Base-by-base conservation (phyloP, 768 basidiomycete species). In the Auricularia auricula-judae region DNA sequence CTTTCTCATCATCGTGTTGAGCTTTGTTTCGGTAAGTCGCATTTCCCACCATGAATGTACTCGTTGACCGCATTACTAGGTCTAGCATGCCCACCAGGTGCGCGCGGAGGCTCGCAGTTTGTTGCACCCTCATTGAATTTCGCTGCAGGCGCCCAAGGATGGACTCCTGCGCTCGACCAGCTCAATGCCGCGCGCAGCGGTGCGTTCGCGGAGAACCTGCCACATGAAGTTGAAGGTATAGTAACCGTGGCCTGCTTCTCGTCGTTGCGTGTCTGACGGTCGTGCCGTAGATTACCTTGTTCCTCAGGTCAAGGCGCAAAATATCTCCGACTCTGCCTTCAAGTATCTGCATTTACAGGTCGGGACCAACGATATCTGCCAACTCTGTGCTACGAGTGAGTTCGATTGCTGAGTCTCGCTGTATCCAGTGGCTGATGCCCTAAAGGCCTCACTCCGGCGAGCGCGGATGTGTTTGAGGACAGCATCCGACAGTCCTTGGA, bases 261-360 rank as follows among this genome's bases (percentile, higher is more conserved):
- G 29, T 29, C 29, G 29, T 29, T 29, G 29, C 29, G 29, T 29
- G 29, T 29, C 29, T 29, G 29, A 29, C 29, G 29, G 29, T 29
- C 29, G 29, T 29, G 29, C 23, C 56, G 21, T 33, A 59, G 67
- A 68, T 51, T 68, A 68, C 39, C 63, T 68, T 39, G 65, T 68
- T 12, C 67, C 67, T 5, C 60, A 64, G 39, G 62, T 68, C 3
- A 61, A 62, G 42, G 59, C 64, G 21, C 63, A 61, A n/a, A 62
- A 66, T 33, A 39, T 68, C 21, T 23, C 60, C 3, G 47, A 16
- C 21, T 29, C 18, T 7, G 56, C 56, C 14, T 65, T 65, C 64
- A 68, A 65, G 61, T 68, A 68, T 33, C 64, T 68, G 62, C 66
- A 63, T 39, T 62, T 68, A 21, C 67, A 68, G 58, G 53, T 68